Conservation (phyloP, 2,329 filamentous ascomycete species). For the Metarhizium humberi region DNA sequence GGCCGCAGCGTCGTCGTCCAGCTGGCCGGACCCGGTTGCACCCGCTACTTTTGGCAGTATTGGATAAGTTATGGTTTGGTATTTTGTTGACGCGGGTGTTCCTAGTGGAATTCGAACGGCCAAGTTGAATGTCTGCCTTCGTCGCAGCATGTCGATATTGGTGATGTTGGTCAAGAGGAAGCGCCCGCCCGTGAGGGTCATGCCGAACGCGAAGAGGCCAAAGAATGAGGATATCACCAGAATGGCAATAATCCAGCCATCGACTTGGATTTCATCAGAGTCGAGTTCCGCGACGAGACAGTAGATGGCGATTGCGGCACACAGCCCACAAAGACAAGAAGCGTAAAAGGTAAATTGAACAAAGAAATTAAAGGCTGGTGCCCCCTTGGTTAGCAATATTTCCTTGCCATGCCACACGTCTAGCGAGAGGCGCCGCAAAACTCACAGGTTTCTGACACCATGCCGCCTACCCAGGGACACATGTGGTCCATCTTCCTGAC, state of each 20-base stretch:
- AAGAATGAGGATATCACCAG: constrained; percentile 65
- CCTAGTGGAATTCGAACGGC: constrained; percentile 60
- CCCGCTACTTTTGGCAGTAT: constrained; percentile 21
- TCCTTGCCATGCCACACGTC: too few species aligned
- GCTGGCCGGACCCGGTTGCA: constrained; percentile 9
- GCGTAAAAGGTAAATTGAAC: constrained; percentile 76
- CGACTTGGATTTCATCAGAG: constrained; percentile 26
- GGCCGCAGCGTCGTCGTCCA: background rate
- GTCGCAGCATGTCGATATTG: constrained; percentile 70
- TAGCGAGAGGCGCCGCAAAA: constrained; percentile 2
- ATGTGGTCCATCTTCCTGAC: constrained; percentile 91
- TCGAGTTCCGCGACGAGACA: constrained; percentile 47
- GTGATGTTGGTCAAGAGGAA: constrained; percentile 68
- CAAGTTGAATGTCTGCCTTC: constrained; percentile 56
- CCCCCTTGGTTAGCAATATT: background rate
- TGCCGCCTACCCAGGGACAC: constrained; percentile 93
- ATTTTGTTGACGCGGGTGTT: constrained; percentile 31
- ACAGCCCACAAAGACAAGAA: constrained; percentile 54
- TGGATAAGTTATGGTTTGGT: constrained; percentile 50
- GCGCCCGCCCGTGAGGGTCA: constrained; percentile 64
- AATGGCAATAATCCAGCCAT: constrained; percentile 56
- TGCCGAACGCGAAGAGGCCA: constrained; percentile 67
- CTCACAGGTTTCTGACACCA: constrained; percentile 71
- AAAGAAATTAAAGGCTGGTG: constrained; percentile 76
- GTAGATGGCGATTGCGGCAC: constrained; percentile 54